Conservation (phyloP, 139 green algal species). For the Chlorella ohadii region DNA sequence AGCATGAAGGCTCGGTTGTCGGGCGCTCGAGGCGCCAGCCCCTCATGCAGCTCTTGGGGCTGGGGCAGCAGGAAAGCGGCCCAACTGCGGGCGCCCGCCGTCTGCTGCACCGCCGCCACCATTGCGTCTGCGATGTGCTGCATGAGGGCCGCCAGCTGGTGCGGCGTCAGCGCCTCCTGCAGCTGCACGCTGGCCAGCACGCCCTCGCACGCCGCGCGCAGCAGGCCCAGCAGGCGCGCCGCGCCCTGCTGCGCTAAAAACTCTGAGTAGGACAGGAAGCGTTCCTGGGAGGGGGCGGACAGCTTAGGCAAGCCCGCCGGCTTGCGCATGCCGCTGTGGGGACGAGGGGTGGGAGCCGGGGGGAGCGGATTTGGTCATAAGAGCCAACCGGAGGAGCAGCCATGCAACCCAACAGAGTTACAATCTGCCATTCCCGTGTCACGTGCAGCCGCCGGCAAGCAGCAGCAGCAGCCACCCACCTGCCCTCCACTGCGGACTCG, state of each 20-base stretch:
- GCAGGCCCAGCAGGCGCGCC: conserved; percentile 9
- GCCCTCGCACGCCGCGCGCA: conserved; percentile 18
- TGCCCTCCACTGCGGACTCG: conserved; percentile 56
- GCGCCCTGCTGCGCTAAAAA: conserved; percentile 47
- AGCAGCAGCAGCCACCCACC: neutral
- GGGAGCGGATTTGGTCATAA: too few relatives aligned
- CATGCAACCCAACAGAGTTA: too few relatives aligned
- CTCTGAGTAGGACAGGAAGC: conserved; percentile 60
- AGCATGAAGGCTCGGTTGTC: conserved; percentile 48
- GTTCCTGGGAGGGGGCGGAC: conserved; percentile 50
- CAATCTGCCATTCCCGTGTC: too few relatives aligned
- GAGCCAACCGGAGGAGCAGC: too few relatives aligned
- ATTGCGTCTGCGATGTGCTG: neutral
- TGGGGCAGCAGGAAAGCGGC: conserved; percentile 27
- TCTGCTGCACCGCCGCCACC: neutral
- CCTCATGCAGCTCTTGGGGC: neutral
- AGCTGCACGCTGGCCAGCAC: conserved; percentile 35
- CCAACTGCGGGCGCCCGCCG: conserved; percentile 13
- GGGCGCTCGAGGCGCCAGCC: conserved; percentile 17
- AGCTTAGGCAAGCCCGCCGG: conserved; percentile 20
- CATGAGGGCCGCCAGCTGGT: conserved; percentile 7
- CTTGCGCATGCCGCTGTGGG: conserved; percentile 8
- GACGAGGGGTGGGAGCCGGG: too few relatives aligned
- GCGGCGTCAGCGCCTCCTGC: conserved; percentile 2
- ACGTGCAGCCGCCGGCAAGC: too few relatives aligned